Base-by-base conservation (phyloP, 176 grass and related monocot genomes). In the Carex littledalei region DNA sequence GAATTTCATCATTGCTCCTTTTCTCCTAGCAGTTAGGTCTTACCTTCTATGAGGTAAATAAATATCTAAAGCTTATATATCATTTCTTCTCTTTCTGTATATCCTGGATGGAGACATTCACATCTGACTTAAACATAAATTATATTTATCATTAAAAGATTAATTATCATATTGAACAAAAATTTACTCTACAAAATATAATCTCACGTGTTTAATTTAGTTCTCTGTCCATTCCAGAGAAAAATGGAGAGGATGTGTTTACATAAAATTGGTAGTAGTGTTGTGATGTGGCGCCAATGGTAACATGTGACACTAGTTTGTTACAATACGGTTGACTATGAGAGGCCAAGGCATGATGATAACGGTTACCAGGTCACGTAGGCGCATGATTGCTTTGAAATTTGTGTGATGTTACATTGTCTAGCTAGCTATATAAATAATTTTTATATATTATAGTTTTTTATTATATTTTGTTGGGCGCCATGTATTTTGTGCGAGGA, bases 401-500 rank as follows among this genome's bases (percentile, higher is more conserved):
- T 82, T 88, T 88, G 55, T 90, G 85, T 74, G 81, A 78, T 3
- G 71, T 86, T 88, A 58, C 29, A 16, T 76, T 62, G 39, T 62
- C 8, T 82, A 59, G 63, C 21, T 82, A 59, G 39, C 21, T 14
- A n/a, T 22, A 82, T 59, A 41, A 64, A 63, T 59, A 17, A 22
- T 20, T 15, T 21, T 62, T 82, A 55, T 63, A 50, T 11, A 12
- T 2, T 59, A 55, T 7, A 62, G 47, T 50, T 63, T 17, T 76
- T 85, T 85, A 53, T 85, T 85, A 26, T 85, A 61, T 76, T 60
- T 37, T 45, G 32, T 57, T 63, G 50, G 47, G 88, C 82, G 92
- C 90, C 83, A 92, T 72, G 88, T 84, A 90, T 88, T 94, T 88
- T 90, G 92, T 94, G 92, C 88, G 87, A 75, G 84, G 81, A 81